Evolutionary conservation across 306 rosid species (phyloP), one percentile per base, ranked within the genome.

Genomic region (Hippophae tibetana): DNA sequence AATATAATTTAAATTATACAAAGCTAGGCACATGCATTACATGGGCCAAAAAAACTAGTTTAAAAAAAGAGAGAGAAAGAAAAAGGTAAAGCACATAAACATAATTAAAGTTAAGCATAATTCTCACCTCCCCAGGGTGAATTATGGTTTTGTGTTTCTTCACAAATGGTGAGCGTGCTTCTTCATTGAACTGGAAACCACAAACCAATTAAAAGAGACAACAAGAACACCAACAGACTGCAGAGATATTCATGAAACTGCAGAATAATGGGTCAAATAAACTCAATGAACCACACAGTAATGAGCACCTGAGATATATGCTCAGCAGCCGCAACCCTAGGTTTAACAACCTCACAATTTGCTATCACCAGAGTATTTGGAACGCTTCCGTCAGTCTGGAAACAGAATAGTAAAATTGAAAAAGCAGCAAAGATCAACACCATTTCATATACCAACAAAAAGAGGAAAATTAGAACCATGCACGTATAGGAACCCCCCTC

Each of bases 301-400:
- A 45, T 2, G 25, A 13, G 56, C 67, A 84, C 99, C 99, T 93
- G 99, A 0, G 97, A 84, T 62, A 93, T 93, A 72, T 93, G 97
- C 75, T 93, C 99, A 0, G 99, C 99, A 31, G 99, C 99, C 9
- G 99, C 99, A 75, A 93, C 99, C 81, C 99, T 93, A 8, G 89
- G 85, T 65, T 86, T 93, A 64, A 93, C 99, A 66, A 93, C 95
- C 78, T 93, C 99, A 60, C 99, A 93, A 63, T 93, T 88, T 5
- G 99, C 99, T 60, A 93, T 93, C 60, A 93, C 99, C 76, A 93
- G 79, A 9, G 99, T 93, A 73, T 93, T 93, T 43, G 99, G 99
- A 62, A 93, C 99, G 23, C 95, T 93, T 0, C 99, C 99, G 72
- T 93, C 99, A 54, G 99, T 93, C 99, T 93, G 73, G 63, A 9